Evolutionary conservation across 257 asterid species (phyloP), one percentile per base, ranked within the genome.

Genomic region (Eustoma russellianum): DNA sequence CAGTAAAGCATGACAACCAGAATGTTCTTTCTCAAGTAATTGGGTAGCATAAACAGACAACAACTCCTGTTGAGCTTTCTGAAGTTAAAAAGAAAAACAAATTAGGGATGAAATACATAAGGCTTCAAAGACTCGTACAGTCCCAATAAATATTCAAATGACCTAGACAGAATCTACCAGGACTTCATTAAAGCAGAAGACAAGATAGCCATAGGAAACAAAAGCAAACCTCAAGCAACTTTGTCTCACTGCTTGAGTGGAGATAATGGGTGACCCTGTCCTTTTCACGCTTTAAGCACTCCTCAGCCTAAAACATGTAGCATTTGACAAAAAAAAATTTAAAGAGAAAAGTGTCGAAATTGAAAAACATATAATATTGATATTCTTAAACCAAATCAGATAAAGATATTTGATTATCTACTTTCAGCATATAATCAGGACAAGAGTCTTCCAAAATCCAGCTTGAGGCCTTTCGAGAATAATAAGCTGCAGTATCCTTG

Each of bases 371-470:
- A 33, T 5, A 55, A 18, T 41, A 55, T 15, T 1, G 1, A 2
- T 11, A 5, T 10, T 12, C 48, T 53, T n/a, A 41, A 38, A 33
- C 52, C 46, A 48, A 52, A n/a, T 44, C 14, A 5, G 16, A 6
- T 2, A 15, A 55, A 28, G 35, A 30, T 41, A 13, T 33, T 48
- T 41, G 30, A 33, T 14, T 41, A n/a, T 55, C 3, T 66, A 83
- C 99, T 72, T 92, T 85, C 73, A 81, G 54, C 97, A 88, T 79
- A 79, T 92, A 92, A 70, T 88, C 99, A 17, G 99, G 99, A 70
- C 99, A 92, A 6, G 99, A 88, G 82, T 92, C 97, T 48, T 92
- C 99, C 51, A 88, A 61, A 59, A 92, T 92, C 99, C 99, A 92
- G 68, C 68, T 92, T 47, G 99, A 92, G 62, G 99, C 99, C 72